Percentiles rank a stretch among this genome's conserved stretches.
phyloP scores from a whole-genome alignment of 164 flowering plant genomes.

The Stephania japonica region DNA sequence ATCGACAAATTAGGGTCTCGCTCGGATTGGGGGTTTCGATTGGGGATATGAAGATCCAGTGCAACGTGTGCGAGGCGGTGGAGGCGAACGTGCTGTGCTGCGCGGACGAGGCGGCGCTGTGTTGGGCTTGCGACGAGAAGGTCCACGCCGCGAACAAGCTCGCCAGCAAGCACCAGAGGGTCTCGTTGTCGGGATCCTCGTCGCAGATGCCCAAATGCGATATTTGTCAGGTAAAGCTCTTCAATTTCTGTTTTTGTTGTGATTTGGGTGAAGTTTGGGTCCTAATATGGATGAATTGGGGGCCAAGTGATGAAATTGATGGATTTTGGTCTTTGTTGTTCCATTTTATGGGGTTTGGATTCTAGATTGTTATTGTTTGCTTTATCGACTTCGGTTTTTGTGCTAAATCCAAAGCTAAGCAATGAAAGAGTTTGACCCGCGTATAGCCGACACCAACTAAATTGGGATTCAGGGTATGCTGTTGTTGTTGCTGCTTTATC shows the following conservation, averaged over 20 bases:
- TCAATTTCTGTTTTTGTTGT: too few species aligned
- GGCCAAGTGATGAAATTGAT: neutral
- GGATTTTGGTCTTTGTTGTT: neutral
- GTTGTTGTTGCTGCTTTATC: too few species aligned
- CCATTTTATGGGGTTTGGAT: neutral
- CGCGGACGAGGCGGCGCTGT: conserved; percentile 94
- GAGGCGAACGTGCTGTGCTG: conserved; percentile 87
- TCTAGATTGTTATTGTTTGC: neutral
- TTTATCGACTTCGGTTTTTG: neutral
- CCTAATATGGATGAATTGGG: neutral
- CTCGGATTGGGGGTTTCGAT: neutral
- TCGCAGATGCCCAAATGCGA: conserved; percentile 84
- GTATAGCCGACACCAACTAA: too few species aligned
- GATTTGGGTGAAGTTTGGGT: neutral
- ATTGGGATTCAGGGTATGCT: too few species aligned
- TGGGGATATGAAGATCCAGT: conserved; percentile 78
- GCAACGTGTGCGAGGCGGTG: conserved; percentile 79
- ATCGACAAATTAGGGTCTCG: neutral
- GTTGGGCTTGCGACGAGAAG: conserved; percentile 73
- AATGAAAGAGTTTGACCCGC: too few species aligned
- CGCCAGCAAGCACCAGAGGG: conserved; percentile 81
- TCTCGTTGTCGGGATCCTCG: conserved; percentile 52
- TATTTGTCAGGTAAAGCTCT: conserved; percentile 66
- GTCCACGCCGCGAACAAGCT: conserved; percentile 94
- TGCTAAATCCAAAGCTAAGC: too few species aligned